These are phyloP conservation scores for Aspergillus sp. DNA, from an alignment of 2,329 filamentous ascomycete genomes.

Conservation along the genomic window DNA sequence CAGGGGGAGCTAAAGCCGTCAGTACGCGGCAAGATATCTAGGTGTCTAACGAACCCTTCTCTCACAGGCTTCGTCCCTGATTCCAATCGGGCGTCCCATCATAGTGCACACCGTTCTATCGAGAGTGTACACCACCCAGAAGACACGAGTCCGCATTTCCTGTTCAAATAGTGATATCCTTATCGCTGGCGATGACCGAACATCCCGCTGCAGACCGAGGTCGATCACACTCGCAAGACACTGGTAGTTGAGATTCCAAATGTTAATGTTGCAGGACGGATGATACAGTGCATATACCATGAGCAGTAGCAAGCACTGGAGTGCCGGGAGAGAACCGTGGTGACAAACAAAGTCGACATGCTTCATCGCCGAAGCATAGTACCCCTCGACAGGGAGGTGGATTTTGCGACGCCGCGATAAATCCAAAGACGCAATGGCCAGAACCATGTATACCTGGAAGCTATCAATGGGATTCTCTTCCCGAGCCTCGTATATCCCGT, in stretches of 20 bases:
- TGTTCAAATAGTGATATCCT: conserved; percentile 49
- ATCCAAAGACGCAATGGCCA: conserved; percentile 50
- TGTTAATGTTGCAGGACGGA: conserved; percentile 48
- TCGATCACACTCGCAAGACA: conserved; percentile 53
- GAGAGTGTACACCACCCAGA: conserved; percentile 54
- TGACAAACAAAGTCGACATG: conserved; percentile 48
- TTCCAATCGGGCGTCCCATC: conserved; percentile 55
- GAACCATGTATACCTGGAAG: conserved; percentile 55
- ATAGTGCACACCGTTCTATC: conserved; percentile 54
- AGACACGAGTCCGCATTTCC: conserved; percentile 55
- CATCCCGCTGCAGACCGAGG: conserved; percentile 51
- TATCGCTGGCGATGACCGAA: conserved; percentile 36
- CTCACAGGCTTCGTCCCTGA: conserved; percentile 56
- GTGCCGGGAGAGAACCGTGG: conserved; percentile 48
- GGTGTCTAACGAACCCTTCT: conserved; percentile 38
- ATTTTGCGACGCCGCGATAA: conserved; percentile 44
- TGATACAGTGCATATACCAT: conserved; percentile 52
- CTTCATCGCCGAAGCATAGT: conserved; percentile 48
- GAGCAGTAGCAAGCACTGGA: conserved; percentile 46
- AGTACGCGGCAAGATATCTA: neutral
- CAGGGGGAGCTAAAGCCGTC: conserved; percentile 20
- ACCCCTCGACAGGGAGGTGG: conserved; percentile 49
- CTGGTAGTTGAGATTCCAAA: conserved; percentile 57
- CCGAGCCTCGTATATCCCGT: conserved; percentile 33
- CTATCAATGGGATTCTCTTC: conserved; percentile 26